Percentiles rank a stretch among this genome's conserved stretches.
Conservation (phyloP, 805 yeast species). For the Cyberlindnera lachancei region DNA sequence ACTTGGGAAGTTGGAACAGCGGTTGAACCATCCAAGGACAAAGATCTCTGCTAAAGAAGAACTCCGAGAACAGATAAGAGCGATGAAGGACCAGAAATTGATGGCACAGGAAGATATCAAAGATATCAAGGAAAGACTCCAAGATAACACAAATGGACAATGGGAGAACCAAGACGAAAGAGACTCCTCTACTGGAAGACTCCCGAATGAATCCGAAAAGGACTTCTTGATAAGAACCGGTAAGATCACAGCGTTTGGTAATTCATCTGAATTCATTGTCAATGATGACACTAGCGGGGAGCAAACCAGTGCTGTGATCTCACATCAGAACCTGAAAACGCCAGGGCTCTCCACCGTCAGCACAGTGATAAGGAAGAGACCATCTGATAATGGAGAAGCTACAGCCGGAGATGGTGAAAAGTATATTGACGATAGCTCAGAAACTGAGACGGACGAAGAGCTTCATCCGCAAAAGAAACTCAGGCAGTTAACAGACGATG, state of each 20-base stretch:
- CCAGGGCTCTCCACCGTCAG: constrained; percentile 16
- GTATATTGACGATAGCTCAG: constrained; percentile 9
- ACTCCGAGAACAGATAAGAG: constrained; percentile 45
- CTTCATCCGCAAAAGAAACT: constrained; percentile 7
- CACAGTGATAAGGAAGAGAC: constrained; percentile 11
- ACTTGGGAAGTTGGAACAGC: constrained; percentile 38
- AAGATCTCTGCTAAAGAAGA: constrained; percentile 58
- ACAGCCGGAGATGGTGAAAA: constrained; percentile 16
- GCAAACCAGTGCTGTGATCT: constrained; percentile 8
- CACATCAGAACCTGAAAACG: constrained; percentile 18
- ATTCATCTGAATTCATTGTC: constrained; percentile 44
- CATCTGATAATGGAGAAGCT: constrained; percentile 4
- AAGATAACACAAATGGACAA: constrained; percentile 18
- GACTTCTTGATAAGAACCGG: constrained; percentile 86
- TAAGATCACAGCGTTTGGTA: constrained; percentile 88
- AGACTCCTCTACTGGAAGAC: constrained; percentile 21
- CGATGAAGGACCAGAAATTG: constrained; percentile 43
- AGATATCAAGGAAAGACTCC: constrained; percentile 49
- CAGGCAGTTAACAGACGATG: constrained; percentile 23
- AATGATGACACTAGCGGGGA: constrained; percentile 28
- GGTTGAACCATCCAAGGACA: constrained; percentile 43
- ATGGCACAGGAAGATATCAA: constrained; percentile 52
- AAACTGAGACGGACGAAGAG: constrained; percentile 17
- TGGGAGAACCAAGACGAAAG: constrained; percentile 1
- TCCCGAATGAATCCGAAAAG: constrained; percentile 68